Evolutionary conservation across 129 eudicot genomes (phyloP), one percentile per base, ranked within the genome.

Genomic region (Rutidosis leptorrhynchoides): DNA sequence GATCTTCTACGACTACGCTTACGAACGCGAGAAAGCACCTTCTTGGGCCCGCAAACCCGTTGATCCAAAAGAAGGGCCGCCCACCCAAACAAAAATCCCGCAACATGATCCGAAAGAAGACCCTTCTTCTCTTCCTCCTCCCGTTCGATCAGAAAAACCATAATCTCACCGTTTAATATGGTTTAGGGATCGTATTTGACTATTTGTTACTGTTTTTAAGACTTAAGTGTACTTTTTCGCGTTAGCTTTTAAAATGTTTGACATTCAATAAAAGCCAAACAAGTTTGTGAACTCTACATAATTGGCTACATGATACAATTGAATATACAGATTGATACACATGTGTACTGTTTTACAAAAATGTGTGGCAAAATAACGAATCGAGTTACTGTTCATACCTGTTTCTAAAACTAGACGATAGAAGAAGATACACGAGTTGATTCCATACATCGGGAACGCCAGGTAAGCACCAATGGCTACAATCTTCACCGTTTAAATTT

Each of bases 391-490:
- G 58, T 21, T 43, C 33, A 49, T 58, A 73, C 59, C 40, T 69
- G 23, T 28, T 72, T 25, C 57, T 46, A 61, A 66, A 43, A 21
- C 30, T 53, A 25, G 76, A 84, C 51, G 71, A 88, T 73, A 92
- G 49, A 73, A 78, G 71, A 68, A 70, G 64, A 74, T 89, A 93
- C 76, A 93, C 64, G 68, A 89, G 68, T 69, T 89, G 86, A 43
- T 93, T 93, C 99, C 99, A 93, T 15, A 78, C 83, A 79, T 93
- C 99, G 1, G 99, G 99, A 62, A 93, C 86, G 4, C 99, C 99
- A 43, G 99, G 99, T 54, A 93, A 82, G 59, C 99, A 93, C 99
- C 99, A 93, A 69, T 93, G 99, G 81, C 99, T 93, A 71, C 99
- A 93, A 82, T 93, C 99, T 84, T 93, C 88, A 52, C 81, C 84